Percentiles rank a stretch among this genome's conserved stretches.
Evolutionary conservation across 1,284 basidiomycete genomes (phyloP).

Genomic region (Sphagnurus paluster): DNA sequence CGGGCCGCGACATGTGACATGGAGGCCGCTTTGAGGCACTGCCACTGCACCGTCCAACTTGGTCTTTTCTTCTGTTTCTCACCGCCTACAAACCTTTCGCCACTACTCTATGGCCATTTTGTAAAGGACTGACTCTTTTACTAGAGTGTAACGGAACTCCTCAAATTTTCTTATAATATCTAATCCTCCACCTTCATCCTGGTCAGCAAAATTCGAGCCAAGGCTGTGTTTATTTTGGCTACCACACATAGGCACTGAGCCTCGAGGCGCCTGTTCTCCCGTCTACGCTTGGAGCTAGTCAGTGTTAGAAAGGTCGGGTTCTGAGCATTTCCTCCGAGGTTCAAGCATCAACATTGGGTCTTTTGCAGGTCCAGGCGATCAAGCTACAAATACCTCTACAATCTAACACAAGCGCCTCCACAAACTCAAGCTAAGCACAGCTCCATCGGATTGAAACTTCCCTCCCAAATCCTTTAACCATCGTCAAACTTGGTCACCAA

Average conservation of each 20-base stretch:
- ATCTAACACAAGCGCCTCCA: background rate
- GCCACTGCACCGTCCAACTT: no score
- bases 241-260: background rate
- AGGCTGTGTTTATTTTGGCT: constrained; percentile 1
- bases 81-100: no score
- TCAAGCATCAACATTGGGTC: background rate
- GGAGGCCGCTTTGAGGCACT: no score
- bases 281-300: background rate
- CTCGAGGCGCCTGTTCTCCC: constrained; percentile 1
- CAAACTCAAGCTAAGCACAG: background rate
- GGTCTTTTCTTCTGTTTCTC: no score
- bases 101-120: background rate
- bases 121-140: background rate
- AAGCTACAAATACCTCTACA: background rate
- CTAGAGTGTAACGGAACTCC: background rate
- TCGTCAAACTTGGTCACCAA: background rate
- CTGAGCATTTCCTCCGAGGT: background rate
- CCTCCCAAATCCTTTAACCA: background rate
- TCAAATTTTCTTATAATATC: background rate
- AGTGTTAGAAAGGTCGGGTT: background rate
- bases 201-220: background rate
- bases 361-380: background rate
- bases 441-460: background rate
- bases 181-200: background rate
- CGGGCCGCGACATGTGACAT: no score